Conservation (phyloP, 345 rosid genomes). For the Gossypium herbaceum region DNA sequence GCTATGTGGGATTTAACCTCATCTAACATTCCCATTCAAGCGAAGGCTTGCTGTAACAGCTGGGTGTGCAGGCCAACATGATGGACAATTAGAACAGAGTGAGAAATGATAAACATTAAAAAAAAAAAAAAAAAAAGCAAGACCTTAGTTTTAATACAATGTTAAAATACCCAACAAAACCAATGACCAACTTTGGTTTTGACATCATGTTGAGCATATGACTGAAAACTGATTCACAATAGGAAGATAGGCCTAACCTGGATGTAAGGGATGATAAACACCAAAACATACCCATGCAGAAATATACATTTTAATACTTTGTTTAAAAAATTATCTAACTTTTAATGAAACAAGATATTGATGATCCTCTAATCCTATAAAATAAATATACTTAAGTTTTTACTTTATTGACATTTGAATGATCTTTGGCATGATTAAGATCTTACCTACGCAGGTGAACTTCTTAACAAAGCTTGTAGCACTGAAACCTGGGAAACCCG, state of each 20-base stretch:
- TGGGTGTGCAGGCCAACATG: not conserved
- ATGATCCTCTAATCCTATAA: not conserved
- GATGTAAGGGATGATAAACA: not conserved
- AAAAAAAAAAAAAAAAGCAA: too few relatives aligned
- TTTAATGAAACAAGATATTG: not conserved
- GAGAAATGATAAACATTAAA: not conserved
- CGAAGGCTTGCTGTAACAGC: not conserved
- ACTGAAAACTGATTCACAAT: not conserved
- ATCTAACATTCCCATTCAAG: not conserved
- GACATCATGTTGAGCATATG: not conserved
- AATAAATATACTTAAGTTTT: not conserved
- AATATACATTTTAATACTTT: not conserved
- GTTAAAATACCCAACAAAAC: not conserved
- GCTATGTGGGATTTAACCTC: not conserved
- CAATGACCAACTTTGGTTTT: not conserved
- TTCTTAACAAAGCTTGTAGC: conserved; percentile 87
- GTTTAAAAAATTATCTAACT: not conserved
- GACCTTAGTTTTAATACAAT: not conserved
- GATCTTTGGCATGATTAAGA: not conserved
- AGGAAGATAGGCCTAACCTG: not conserved
- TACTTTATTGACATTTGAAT: not conserved
- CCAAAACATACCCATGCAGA: not conserved
- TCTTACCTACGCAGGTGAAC: conserved; percentile 56
- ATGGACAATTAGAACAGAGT: not conserved
- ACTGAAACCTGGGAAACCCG: conserved; percentile 72